Conservation (phyloP, 2,329 filamentous ascomycete genomes). For the Furcasterigmium furcatum region DNA sequence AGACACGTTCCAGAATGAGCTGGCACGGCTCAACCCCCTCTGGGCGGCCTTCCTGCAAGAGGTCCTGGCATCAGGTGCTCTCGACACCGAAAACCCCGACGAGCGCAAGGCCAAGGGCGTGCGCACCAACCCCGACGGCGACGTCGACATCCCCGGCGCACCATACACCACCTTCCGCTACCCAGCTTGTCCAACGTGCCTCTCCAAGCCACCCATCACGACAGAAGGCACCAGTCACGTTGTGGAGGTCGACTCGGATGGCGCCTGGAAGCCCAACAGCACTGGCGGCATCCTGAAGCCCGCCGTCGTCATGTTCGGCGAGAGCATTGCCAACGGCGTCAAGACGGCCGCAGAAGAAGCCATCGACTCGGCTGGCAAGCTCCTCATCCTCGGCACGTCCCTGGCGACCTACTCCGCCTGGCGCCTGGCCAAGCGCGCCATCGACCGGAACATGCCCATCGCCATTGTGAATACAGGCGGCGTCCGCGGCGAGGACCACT, state of each 20-base stretch:
- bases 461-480: slow-evolving; percentile 87
- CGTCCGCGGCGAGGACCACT: slow-evolving; percentile 72
- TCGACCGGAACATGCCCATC: slow-evolving; percentile 79
- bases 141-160: slow-evolving; percentile 84
- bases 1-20: slow-evolving; percentile 69
- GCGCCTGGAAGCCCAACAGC: slow-evolving; percentile 67
- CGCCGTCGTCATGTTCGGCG: slow-evolving; percentile 94
- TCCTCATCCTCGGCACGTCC: slow-evolving; percentile 84
- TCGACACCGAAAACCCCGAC: slow-evolving; percentile 72
- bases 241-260: slow-evolving; percentile 74
- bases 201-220: slow-evolving; percentile 54
- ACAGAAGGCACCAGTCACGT: slow-evolving; percentile 50
- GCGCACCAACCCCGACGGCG: slow-evolving; percentile 88
- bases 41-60: slow-evolving; percentile 77
- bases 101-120: slow-evolving; percentile 67
- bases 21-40: slow-evolving; percentile 77
- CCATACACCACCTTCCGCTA: slow-evolving; percentile 90
- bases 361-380: slow-evolving; percentile 69
- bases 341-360: slow-evolving; percentile 76
- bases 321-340: slow-evolving; percentile 68
- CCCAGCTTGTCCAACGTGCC: slow-evolving; percentile 80
- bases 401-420: slow-evolving; percentile 95
- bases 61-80: slow-evolving; percentile 69
- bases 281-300: slow-evolving; percentile 85
- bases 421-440: slow-evolving; percentile 80